Conservation (phyloP, 106 monocot genomes). For the Allium cepa region DNA sequence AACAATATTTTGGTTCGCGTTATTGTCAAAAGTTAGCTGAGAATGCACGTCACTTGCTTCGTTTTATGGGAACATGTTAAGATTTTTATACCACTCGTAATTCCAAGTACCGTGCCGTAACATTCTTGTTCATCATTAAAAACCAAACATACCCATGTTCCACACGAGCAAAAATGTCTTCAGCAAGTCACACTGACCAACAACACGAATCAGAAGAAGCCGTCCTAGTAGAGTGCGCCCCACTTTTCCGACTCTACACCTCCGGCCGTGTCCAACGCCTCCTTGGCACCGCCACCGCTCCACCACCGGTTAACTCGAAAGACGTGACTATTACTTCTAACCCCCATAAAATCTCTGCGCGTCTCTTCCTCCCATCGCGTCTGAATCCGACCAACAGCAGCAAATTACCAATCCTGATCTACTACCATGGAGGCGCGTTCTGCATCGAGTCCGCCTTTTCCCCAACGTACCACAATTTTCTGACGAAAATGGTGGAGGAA, state of each 20-base stretch:
- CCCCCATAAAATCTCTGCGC: slow-evolving; percentile 11
- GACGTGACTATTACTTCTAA: background rate
- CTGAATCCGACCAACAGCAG: background rate
- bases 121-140: no score
- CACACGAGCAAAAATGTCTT: no score
- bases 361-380: slow-evolving; percentile 32
- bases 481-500: slow-evolving; percentile 27
- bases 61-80: no score
- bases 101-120: no score
- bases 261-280: slow-evolving; percentile 22
- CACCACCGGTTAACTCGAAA: slow-evolving; percentile 6
- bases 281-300: background rate
- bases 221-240: background rate
- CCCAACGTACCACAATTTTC: slow-evolving; percentile 30
- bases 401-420: slow-evolving; percentile 45
- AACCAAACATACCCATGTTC: no score
- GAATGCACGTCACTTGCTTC: no score
- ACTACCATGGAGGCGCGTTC: slow-evolving; percentile 68
- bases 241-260: background rate
- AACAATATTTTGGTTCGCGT: no score
- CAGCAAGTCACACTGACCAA: no score
- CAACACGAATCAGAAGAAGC: background rate
- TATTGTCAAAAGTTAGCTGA: no score
- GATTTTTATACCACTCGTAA: no score
- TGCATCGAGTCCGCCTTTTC: slow-evolving; percentile 32